Conservation (phyloP, 2,329 filamentous ascomycete genomes). For the Trichoderma afroharzianum region DNA sequence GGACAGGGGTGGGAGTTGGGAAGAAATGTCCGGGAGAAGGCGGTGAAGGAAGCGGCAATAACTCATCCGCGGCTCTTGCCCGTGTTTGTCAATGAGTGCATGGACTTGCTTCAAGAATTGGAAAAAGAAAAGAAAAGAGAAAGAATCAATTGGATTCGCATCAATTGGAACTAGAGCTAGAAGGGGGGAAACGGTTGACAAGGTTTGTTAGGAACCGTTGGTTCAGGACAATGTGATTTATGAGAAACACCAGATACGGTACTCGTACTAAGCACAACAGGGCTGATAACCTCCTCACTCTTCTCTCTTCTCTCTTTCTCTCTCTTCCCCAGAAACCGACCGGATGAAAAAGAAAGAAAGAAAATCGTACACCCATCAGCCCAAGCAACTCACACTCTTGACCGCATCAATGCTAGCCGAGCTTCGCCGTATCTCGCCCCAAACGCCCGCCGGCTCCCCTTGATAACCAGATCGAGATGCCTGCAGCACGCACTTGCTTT, state of each 20-base stretch:
- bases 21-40: background rate
- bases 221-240: background rate
- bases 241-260: background rate
- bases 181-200: background rate
- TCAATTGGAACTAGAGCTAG: background rate
- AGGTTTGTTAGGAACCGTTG: background rate
- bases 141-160: background rate
- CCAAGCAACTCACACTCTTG: slow-evolving; percentile 1
- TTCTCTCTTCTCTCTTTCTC: background rate
- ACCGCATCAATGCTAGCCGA: slow-evolving; percentile 15
- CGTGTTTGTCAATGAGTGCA: background rate
- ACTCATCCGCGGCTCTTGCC: background rate
- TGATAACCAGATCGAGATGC: slow-evolving; percentile 17
- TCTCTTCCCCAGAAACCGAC: background rate
- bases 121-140: background rate
- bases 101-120: background rate
- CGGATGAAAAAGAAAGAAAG: background rate
- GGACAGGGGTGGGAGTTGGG: background rate
- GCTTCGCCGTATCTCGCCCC: background rate
- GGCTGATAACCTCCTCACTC: background rate
- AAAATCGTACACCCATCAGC: background rate
- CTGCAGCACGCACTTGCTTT: slow-evolving; percentile 16
- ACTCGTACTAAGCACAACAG: background rate
- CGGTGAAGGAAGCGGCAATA: slow-evolving; percentile 10
- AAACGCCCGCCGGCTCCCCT: background rate